Base-by-base conservation (phyloP, 2,329 filamentous ascomycete genomes). In the Cytospora leucostoma region DNA sequence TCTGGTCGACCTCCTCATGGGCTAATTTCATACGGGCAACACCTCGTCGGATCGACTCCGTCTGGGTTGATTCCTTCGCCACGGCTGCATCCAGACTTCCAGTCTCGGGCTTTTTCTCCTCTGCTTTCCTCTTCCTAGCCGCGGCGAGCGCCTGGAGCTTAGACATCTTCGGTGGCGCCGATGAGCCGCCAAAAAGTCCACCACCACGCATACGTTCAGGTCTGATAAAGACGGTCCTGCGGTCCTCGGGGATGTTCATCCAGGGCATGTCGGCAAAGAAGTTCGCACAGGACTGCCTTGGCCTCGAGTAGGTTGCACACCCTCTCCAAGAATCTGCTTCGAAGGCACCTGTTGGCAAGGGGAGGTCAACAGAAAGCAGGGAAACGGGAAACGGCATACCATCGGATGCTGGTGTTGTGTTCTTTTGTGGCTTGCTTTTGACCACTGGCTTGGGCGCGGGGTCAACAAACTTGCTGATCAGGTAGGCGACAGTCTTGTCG, bases 81-180 rank as follows among this genome's bases (percentile, higher is more conserved):
- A 44, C 17, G 7, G 40, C 40, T n/a, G 49, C 53, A 17, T 57
- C 52, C 35, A 33, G n/a, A 3, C 19, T 10, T 21, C 27, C 27
- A 27, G 49, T 17, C 21, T 50, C 70, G 2, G 69, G 63, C 54
- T 74, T 79, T 69, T 84, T 87, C 47, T 89, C 87, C 35, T 87
- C 88, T 15, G 87, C 88, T 75, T 93, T 96, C 76, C 91, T 93
- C 74, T 93, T 93, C 34, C 93, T 84, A 60, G 91, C 90, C 38
- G 92, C 92, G 58, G 94, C 93, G 50, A 99, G 80, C 55, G 92
- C 92, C 70, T 96, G 94, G 53, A 99, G 80, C 71, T 99, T 99
- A 6, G 94, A 96, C 75, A 91, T 83, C 71, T 93, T 95, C 3
- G 85, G 82, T n/a, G 79, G 71, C 13, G 78, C 77, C 55, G 85